A percentile compares a stretch with the other conserved stretches of the same genome.
phyloP scores from a whole-genome alignment of 108 stramenopile species.

The Pseudonitzschia multiseries region DNA sequence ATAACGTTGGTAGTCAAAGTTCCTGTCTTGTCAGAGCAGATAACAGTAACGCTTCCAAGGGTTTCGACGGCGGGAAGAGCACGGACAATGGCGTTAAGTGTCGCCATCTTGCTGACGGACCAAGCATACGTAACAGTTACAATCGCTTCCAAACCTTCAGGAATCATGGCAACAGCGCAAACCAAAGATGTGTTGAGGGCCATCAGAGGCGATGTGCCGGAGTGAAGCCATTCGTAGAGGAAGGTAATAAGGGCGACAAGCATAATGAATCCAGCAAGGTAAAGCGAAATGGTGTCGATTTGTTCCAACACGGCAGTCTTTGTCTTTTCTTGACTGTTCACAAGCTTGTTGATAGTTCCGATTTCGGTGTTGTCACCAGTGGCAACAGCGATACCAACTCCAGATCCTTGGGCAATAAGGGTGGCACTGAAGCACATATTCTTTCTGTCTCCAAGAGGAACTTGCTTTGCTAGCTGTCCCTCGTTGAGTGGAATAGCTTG shows the following conservation, averaged over 20 bases:
- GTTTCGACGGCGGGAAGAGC: constrained; percentile 95
- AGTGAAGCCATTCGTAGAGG: constrained; percentile 36
- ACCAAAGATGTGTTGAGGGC: constrained; percentile 72
- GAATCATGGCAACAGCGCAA: constrained; percentile 96
- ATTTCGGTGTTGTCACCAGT: constrained; percentile 92
- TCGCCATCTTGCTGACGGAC: constrained; percentile 87
- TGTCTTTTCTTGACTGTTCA: constrained; percentile 73
- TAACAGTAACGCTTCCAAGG: constrained; percentile 92
- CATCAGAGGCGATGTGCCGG: constrained; percentile 13
- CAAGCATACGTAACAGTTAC: constrained; percentile 93
- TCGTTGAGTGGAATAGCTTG: constrained; percentile 43
- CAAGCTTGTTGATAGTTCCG: constrained; percentile 90
- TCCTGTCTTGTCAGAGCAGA: constrained; percentile 99
- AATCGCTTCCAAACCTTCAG: constrained; percentile 95
- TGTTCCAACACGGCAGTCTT: constrained; percentile 94
- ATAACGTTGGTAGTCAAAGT: constrained; percentile 94
- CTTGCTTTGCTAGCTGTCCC: constrained; percentile 47
- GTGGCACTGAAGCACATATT: constrained; percentile 91
- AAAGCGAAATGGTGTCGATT: constrained; percentile 86
- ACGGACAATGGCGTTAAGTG: constrained; percentile 87
- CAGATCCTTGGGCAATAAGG: constrained; percentile 86
- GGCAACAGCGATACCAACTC: constrained; percentile 78
- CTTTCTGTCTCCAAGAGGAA: constrained; percentile 82
- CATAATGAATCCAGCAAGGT: constrained; percentile 77
- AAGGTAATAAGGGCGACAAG: constrained; percentile 83